Percentiles rank a stretch among this genome's conserved stretches.
phyloP scores from a whole-genome alignment of 768 basidiomycete species.

The Xanthoconium stramineum region DNA sequence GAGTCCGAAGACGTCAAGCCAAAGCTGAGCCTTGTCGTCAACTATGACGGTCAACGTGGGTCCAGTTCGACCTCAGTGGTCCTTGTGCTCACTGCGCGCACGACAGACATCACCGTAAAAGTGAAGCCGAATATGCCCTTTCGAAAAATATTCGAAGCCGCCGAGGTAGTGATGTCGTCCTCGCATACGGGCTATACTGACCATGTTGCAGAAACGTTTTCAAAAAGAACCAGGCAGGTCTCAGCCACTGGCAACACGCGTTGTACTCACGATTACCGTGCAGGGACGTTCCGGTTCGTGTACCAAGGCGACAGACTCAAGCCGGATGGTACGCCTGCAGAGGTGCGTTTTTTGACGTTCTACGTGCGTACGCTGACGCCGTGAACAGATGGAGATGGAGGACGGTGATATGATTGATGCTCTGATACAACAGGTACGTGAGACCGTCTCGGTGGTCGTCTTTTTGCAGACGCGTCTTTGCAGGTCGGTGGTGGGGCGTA shows the following conservation, averaged over 20 bases:
- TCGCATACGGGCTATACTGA: neutral
- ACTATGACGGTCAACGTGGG: conserved; percentile 54
- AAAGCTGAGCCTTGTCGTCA: conserved; percentile 61
- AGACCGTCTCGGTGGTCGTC: neutral
- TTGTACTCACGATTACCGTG: neutral
- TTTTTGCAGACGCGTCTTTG: neutral
- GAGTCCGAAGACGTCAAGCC: conserved; percentile 59
- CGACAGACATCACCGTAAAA: conserved; percentile 61
- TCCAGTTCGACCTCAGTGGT: neutral
- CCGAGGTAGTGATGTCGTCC: conserved; percentile 47
- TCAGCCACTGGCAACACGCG: neutral
- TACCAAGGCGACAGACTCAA: conserved; percentile 52
- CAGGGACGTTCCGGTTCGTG: conserved; percentile 64
- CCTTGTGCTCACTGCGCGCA: neutral
- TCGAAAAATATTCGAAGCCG: conserved; percentile 62
- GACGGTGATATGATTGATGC: conserved; percentile 65
- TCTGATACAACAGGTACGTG: conserved; percentile 50
- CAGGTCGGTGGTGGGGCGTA: conserved; percentile 22
- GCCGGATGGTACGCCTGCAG: conserved; percentile 50
- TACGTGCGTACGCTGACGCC: neutral
- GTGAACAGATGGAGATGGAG: conserved; percentile 50
- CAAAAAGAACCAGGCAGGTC: conserved; percentile 50
- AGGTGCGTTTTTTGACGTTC: conserved; percentile 36
- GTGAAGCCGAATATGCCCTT: conserved; percentile 64
- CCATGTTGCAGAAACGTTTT: conserved; percentile 49